Percentiles rank a stretch among this genome's conserved stretches.
Conservation (phyloP, 2,329 filamentous ascomycete genomes). For the Curvularia hawaiiensis region DNA sequence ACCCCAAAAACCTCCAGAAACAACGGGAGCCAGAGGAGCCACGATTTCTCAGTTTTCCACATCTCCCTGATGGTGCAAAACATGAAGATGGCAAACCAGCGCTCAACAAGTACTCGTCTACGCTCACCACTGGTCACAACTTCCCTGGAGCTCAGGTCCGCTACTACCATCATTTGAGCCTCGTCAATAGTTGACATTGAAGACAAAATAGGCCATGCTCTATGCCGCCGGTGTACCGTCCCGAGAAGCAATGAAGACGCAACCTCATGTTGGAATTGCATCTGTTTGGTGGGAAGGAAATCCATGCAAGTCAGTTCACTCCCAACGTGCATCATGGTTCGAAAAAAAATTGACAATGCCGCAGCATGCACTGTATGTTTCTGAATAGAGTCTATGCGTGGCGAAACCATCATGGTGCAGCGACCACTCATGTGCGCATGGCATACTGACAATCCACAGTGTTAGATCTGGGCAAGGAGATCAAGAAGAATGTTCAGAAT, state of each 20-base stretch:
- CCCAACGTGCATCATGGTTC: slow-evolving; percentile 14
- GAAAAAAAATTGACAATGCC: slow-evolving; percentile 29
- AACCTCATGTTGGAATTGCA: slow-evolving; percentile 87
- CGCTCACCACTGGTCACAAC: slow-evolving; percentile 82
- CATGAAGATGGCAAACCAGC: slow-evolving; percentile 63
- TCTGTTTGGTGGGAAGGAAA: slow-evolving; percentile 99
- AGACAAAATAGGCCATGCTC: slow-evolving; percentile 76
- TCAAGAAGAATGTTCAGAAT: slow-evolving; percentile 80
- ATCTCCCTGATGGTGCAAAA: slow-evolving; percentile 58
- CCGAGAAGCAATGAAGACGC: slow-evolving; percentile 82
- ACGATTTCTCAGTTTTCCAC: slow-evolving; percentile 62
- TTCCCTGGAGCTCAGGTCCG: slow-evolving; percentile 86
- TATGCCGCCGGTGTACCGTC: slow-evolving; percentile 90
- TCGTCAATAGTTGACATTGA: slow-evolving; percentile 11
- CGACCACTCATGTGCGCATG: slow-evolving; percentile 9
- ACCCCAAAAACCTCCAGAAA: slow-evolving; percentile 44
- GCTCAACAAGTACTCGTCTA: slow-evolving; percentile 85
- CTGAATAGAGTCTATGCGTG: slow-evolving; percentile 3
- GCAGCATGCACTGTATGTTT: slow-evolving; percentile 57
- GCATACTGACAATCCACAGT: slow-evolving; percentile 56
- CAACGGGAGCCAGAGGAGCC: slow-evolving; percentile 46
- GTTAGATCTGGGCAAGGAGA: slow-evolving; percentile 83
- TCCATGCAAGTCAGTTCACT: slow-evolving; percentile 78
- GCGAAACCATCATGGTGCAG: slow-evolving; percentile 8
- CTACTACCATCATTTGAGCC: neutral